A percentile compares a stretch with the other conserved stretches of the same genome.
These are phyloP conservation scores for Yamadazyma jaroonii DNA, from an alignment of 1,139 yeast species.

Conservation along the genomic window DNA sequence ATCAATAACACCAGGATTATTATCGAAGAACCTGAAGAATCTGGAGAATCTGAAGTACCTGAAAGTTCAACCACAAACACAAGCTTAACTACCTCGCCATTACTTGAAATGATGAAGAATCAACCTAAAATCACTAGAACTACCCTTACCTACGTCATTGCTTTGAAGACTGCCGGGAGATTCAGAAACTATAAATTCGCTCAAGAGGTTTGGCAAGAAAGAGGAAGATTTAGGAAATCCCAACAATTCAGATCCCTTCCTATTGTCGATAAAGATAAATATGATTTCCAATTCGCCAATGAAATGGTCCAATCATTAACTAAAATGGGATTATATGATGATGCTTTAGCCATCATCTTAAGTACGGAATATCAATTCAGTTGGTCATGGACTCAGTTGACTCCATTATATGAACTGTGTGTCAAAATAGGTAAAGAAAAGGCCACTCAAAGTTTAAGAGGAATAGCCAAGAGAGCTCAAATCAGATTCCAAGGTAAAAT, in stretches of 20 bases:
- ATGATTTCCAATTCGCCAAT: slow-evolving; percentile 69
- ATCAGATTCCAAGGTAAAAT: slow-evolving; percentile 39
- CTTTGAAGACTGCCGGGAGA: slow-evolving; percentile 63
- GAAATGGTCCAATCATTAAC: slow-evolving; percentile 58
- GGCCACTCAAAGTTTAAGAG: slow-evolving; percentile 35
- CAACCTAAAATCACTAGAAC: slow-evolving; percentile 39
- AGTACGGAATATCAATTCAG: slow-evolving; percentile 67
- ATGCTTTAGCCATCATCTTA: slow-evolving; percentile 65
- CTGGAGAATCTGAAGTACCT: slow-evolving; percentile 8
- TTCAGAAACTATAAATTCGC: slow-evolving; percentile 57
- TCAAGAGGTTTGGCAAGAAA: slow-evolving; percentile 66
- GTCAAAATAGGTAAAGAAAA: slow-evolving; percentile 47
- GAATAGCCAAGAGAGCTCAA: slow-evolving; percentile 33
- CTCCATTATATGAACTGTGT: slow-evolving; percentile 46
- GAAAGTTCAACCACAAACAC: slow-evolving; percentile 6
- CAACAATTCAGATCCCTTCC: slow-evolving; percentile 39
- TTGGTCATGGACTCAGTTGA: slow-evolving; percentile 66
- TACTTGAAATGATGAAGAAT: slow-evolving; percentile 15
- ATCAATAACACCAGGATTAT: slow-evolving; percentile 9
- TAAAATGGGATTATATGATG: slow-evolving; percentile 52
- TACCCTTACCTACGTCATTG: slow-evolving; percentile 56
- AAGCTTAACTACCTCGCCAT: slow-evolving; percentile 24
- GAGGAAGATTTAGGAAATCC: slow-evolving; percentile 71
- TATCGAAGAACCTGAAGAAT: slow-evolving; percentile 5
- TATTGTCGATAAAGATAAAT: slow-evolving; percentile 36